Evolutionary conservation across 257 asterid genomes (phyloP), one percentile per base, ranked within the genome.

Genomic region (Penstemon davidsonii): DNA sequence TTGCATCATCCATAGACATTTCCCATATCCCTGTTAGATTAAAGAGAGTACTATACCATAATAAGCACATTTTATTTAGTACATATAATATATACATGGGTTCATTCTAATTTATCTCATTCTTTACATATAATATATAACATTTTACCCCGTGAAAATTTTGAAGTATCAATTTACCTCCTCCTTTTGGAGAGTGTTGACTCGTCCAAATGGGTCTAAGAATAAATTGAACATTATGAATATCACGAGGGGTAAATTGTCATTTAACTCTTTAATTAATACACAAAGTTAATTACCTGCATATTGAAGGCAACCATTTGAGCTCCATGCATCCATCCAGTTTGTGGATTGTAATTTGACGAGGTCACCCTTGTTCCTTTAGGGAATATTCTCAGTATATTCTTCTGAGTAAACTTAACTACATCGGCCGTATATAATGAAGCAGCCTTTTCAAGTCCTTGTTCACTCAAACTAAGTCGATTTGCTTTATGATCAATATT

Each of bases 251-350:
- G 33, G 33, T 25, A 25, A 25, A 25, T 25, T 25, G 33, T 25
- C 33, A 25, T 15, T 15, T 15, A 15, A 15, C 18, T 15, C 18
- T 15, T 0, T 15, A 15, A 15, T 15, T 0, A 15, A 15, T 15
- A 15, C 18, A 15, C 18, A 15, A 15, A 15, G 18, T 15, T 15
- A 15, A 15, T 15, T 15, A 90, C 99, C 96, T 94, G 97, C 99
- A 91, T 94, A 68, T 93, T 93, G 19, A 90, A 90, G 54, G 96
- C 99, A 67, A 88, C 89, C 99, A 93, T 90, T 83, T 93, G 99
- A 47, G 97, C 99, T 73, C 99, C 97, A 59, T 90, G 99, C 79
- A 80, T 88, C 99, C 99, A 93, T 11, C 91, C 95, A 3, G 66
- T 81, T 12, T 74, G 64, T 1, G 99, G 97, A 64, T 80, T 68